Percentiles rank a stretch among this genome's conserved stretches.
Evolutionary conservation across 805 yeast genomes (phyloP).

Genomic region (Candida tammaniensis): DNA sequence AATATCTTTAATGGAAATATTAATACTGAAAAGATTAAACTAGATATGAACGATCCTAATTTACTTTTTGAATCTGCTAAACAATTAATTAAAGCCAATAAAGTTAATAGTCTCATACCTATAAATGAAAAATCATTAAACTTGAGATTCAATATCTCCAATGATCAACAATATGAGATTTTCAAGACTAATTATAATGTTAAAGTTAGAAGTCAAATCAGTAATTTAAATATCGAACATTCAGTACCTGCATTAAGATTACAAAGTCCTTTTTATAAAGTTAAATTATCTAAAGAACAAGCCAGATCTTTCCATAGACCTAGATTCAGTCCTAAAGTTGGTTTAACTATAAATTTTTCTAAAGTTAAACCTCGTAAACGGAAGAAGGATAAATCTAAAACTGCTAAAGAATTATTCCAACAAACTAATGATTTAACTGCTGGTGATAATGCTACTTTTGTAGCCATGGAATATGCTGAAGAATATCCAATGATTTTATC

Average conservation of each 20-base stretch:
- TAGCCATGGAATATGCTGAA: slow-evolving; percentile 86
- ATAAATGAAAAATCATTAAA: slow-evolving; percentile 52
- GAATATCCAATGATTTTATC: slow-evolving; percentile 80
- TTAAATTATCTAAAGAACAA: slow-evolving; percentile 62
- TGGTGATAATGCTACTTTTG: slow-evolving; percentile 77
- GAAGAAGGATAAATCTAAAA: slow-evolving; percentile 86
- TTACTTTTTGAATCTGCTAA: slow-evolving; percentile 55
- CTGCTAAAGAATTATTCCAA: slow-evolving; percentile 68
- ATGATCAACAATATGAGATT: slow-evolving; percentile 81
- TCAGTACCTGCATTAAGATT: slow-evolving; percentile 81
- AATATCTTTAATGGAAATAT: slow-evolving; percentile 72
- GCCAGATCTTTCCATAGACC: slow-evolving; percentile 81
- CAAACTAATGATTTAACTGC: slow-evolving; percentile 72
- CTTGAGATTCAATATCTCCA: slow-evolving; percentile 76
- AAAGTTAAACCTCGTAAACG: slow-evolving; percentile 75
- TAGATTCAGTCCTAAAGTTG: slow-evolving; percentile 70
- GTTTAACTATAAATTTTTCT: slow-evolving; percentile 71
- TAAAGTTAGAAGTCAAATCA: slow-evolving; percentile 88
- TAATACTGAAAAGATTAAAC: slow-evolving; percentile 39
- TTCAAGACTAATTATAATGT: slow-evolving; percentile 84
- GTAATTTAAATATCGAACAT: slow-evolving; percentile 88
- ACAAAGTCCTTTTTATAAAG: slow-evolving; percentile 90
- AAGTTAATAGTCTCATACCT: slow-evolving; percentile 43
- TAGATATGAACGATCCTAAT: slow-evolving; percentile 88
- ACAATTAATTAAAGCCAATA: slow-evolving; percentile 2